Evolutionary conservation across 306 rosid genomes (phyloP), one percentile per base, ranked within the genome.

Genomic region (Cucumis cinereus): DNA sequence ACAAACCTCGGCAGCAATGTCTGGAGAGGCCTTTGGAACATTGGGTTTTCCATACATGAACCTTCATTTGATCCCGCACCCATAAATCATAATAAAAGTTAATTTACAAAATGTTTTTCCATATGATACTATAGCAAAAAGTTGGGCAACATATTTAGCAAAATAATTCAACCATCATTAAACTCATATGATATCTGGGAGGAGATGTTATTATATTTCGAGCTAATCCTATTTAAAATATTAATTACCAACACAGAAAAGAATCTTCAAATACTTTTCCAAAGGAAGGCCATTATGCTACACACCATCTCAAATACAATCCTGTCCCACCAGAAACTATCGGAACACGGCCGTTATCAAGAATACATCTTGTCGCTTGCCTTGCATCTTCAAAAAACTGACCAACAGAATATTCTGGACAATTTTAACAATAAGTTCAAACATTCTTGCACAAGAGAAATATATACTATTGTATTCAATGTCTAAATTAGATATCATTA

Each of bases 321-420:
- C 97, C 98, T 47, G 95, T 94, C 77, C 98, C 98, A 78, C 98
- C 98, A 56, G 91, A 88, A 79, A 94, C 93, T 62, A 94, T 84
- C 45, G 98, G 98, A 82, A 94, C 94, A 71, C 81, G 87, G 26
- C 91, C 93, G 10, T 61, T 86, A 76, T 89, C 93, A 83, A 91
- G 94, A 86, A 91, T 85, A 74, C 69, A 60, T 78, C 89, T 86
- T 50, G 90, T 88, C 58, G 90, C 91, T 86, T 86, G 82, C 86
- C 97, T 94, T 43, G 93, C 98, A 87, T 94, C 97, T 85, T 91
- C 98, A 78, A 85, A 91, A 89, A 88, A 94, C 83, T 85, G 85
- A 11, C 98, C 97, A 79, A 87, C 98, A 45, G 97, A 94, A 82
- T 94, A 94, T 38, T 94, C 98, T 94, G 95, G 71, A 84, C 81